Evolutionary conservation across 805 yeast species (phyloP).

Genomic region (Pichia membranifaciens): DNA sequence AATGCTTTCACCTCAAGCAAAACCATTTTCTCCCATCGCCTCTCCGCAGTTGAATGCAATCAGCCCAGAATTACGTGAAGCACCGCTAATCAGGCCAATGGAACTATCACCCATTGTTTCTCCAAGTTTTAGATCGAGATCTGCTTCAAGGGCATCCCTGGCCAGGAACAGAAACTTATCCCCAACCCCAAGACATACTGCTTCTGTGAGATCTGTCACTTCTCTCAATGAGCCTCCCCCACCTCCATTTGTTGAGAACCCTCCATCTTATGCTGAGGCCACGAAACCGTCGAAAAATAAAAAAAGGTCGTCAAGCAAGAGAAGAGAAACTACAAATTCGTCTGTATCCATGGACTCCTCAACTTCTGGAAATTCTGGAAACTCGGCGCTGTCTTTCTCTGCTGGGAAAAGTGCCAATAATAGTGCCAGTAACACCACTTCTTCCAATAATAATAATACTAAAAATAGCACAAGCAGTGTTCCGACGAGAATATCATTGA

Average conservation of each 20-base stretch:
- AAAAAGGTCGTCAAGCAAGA: not conserved
- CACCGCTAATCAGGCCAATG: constrained; percentile 13
- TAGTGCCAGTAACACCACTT: not conserved
- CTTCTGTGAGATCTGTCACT: constrained; percentile 16
- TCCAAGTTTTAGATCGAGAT: constrained; percentile 42
- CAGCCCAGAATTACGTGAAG: constrained; percentile 24
- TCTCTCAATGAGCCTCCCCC: constrained; percentile 38
- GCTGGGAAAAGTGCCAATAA: not conserved
- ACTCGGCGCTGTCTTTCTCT: not conserved
- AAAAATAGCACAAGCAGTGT: not conserved
- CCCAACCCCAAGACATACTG: not conserved
- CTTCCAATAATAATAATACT: not conserved
- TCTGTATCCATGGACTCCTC: constrained; percentile 18
- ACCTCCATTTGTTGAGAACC: constrained; percentile 26
- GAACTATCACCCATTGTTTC: constrained; percentile 14
- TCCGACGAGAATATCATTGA: constrained; percentile 8
- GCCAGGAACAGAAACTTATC: constrained; percentile 3
- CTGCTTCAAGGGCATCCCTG: constrained; percentile 34
- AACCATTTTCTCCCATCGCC: constrained; percentile 46
- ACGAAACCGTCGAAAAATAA: constrained; percentile 4
- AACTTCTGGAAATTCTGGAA: constrained; percentile 10
- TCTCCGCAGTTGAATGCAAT: constrained; percentile 29
- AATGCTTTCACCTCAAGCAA: constrained; percentile 58
- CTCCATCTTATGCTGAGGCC: constrained; percentile 29
- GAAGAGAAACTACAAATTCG: constrained; percentile 8